Conservation (phyloP, 176 grass and related monocot species). For the Carex myosuroides region DNA sequence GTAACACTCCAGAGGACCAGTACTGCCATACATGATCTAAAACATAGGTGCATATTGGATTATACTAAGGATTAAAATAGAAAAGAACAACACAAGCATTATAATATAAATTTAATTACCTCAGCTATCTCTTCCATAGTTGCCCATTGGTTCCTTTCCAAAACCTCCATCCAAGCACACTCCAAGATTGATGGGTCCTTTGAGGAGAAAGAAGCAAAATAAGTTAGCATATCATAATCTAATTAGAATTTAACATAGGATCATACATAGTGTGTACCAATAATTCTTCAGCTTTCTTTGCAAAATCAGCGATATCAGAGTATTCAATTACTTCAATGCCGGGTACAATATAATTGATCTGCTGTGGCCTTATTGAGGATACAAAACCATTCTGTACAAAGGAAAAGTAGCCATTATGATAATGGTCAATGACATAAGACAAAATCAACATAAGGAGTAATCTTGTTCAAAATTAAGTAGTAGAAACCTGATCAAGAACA, state of each 20-base stretch:
- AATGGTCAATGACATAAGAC: background rate
- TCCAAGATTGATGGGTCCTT: constrained; percentile 85
- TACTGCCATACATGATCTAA: constrained; percentile 87
- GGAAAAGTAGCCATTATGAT: constrained; percentile 23
- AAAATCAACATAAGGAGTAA: background rate
- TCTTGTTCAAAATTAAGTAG: background rate
- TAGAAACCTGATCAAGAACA: constrained; percentile 71
- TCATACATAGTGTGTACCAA: constrained; percentile 39
- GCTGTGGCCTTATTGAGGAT: constrained; percentile 86
- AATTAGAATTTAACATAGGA: background rate
- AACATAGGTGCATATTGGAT: constrained; percentile 18
- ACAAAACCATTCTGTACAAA: constrained; percentile 59
- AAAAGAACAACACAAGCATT: background rate
- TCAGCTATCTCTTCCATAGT: constrained; percentile 82
- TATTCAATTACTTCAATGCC: constrained; percentile 60
- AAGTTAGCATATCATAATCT: background rate
- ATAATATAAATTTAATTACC: constrained; percentile 32
- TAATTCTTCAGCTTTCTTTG: constrained; percentile 62
- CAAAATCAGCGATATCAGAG: constrained; percentile 70
- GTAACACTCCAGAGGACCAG: constrained; percentile 79
- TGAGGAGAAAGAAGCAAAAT: constrained; percentile 12
- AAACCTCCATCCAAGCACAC: constrained; percentile 86
- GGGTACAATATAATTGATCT: constrained; percentile 83
- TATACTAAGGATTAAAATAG: background rate
- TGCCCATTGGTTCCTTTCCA: constrained; percentile 78